phyloP scores from a whole-genome alignment of 1,139 yeast species.

The Blastobotrys malaysiensis region DNA sequence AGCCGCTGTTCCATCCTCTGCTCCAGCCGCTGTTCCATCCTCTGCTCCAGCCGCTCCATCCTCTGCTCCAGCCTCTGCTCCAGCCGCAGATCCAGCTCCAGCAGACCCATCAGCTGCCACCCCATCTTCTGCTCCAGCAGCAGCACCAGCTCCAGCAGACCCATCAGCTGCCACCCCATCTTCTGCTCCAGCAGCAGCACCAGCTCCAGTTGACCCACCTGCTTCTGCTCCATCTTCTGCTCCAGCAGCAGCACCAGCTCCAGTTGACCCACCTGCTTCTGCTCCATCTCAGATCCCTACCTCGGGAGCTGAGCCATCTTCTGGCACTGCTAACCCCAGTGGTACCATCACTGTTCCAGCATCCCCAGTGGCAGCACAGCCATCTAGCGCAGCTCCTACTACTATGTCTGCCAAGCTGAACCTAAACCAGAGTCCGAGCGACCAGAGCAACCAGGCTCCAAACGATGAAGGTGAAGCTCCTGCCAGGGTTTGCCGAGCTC shows the following conservation, averaged over 20 bases:
- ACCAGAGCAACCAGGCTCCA: not conserved
- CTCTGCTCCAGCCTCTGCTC: too few species aligned
- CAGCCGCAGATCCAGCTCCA: too few species aligned
- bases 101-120: too few species aligned
- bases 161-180: not conserved
- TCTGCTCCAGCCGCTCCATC: too few species aligned
- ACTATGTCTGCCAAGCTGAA: not conserved
- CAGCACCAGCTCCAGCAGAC: too few species aligned
- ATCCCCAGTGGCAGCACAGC: not conserved
- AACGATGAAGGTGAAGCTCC: not conserved
- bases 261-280: slow-evolving; percentile 1
- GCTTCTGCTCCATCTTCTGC: not conserved
- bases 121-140: too few species aligned
- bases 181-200: too few species aligned
- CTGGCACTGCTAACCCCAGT: not conserved
- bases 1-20: too few species aligned
- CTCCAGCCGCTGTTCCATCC: too few species aligned
- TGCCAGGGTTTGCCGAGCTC: not conserved
- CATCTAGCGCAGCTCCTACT: not conserved
- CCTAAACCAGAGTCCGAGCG: not conserved
- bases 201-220: too few species aligned
- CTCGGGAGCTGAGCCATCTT: not conserved
- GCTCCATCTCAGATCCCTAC: not conserved
- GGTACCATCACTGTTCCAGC: not conserved
- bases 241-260: not conserved